These are phyloP conservation scores for Ganoderma lucidum DNA, from an alignment of 1,284 basidiomycete genomes.

Conservation along the genomic window DNA sequence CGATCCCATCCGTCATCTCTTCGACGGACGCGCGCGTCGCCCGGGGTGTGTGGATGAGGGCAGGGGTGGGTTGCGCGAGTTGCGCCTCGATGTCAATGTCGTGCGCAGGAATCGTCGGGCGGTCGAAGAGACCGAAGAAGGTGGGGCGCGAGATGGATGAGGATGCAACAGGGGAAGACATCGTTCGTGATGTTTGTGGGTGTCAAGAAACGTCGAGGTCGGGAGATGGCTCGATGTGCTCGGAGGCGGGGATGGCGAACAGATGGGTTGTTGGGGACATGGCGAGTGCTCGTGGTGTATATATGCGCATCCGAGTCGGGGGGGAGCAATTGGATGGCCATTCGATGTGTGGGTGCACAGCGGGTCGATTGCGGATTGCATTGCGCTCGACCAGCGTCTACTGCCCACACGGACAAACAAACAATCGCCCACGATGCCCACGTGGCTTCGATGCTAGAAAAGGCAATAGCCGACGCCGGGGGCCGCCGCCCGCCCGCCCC, in stretches of 20 bases:
- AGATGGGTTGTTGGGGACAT: constrained; percentile 19
- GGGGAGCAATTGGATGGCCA: constrained; percentile 23
- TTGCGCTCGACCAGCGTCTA: background rate
- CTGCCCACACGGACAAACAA: constrained; percentile 9
- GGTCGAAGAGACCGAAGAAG: constrained; percentile 31
- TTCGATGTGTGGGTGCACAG: constrained; percentile 3
- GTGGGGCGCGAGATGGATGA: constrained; percentile 21
- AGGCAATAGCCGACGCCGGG: too few relatives aligned
- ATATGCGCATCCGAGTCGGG: constrained; percentile 4
- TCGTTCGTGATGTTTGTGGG: constrained; percentile 2
- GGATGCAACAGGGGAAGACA: constrained; percentile 23
- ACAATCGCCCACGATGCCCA: background rate
- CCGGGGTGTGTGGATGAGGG: constrained; percentile 22
- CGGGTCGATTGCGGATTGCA: background rate
- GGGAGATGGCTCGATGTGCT: background rate
- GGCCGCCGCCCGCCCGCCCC: too few relatives aligned
- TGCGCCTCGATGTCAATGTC: constrained; percentile 23
- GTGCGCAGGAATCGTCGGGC: constrained; percentile 21
- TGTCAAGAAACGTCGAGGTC: constrained; percentile 10
- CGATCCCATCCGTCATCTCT: constrained; percentile 33
- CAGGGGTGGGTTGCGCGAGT: constrained; percentile 14
- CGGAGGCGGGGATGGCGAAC: constrained; percentile 4
- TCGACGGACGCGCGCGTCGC: constrained; percentile 20
- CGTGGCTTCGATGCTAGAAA: background rate
- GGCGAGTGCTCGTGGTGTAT: constrained; percentile 8